Conservation (phyloP, 345 rosid species). For the Trapa incisa region DNA sequence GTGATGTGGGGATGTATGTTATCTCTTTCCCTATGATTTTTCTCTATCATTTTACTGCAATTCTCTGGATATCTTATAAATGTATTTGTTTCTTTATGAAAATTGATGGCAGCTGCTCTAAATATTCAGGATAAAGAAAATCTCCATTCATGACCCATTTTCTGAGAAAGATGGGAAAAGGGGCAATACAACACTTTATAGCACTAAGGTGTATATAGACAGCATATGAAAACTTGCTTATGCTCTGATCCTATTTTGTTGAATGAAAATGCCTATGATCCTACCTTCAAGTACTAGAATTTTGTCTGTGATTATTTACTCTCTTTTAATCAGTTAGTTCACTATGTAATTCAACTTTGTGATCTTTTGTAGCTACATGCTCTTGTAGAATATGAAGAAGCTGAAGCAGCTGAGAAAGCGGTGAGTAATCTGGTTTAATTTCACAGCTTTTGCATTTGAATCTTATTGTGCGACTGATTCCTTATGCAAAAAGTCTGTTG, state of each 20-base stretch:
- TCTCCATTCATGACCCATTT: conserved; percentile 46
- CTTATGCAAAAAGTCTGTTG: not conserved
- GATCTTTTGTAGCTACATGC: conserved; percentile 56
- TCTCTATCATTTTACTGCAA: not conserved
- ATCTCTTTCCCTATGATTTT: conserved; percentile 1
- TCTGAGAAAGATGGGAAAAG: conserved; percentile 46
- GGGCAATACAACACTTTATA: conserved; percentile 33
- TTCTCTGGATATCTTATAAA: not conserved
- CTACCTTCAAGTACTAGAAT: not conserved
- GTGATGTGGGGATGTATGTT: conserved; percentile 68
- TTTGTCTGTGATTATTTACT: not conserved
- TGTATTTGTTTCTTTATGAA: conserved; percentile 6
- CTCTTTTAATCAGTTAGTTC: not conserved
- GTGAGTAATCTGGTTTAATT: conserved; percentile 30
- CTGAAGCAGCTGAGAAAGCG: conserved; percentile 84
- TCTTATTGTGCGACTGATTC: not conserved
- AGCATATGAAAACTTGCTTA: not conserved
- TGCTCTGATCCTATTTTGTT: not conserved
- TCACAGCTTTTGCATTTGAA: not conserved
- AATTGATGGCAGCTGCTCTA: conserved; percentile 1
- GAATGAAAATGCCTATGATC: not conserved
- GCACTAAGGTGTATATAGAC: conserved; percentile 41
- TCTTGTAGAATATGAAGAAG: conserved; percentile 68
- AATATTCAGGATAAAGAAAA: conserved; percentile 42
- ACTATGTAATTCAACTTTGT: not conserved